A percentile compares a stretch with the other conserved stretches of the same genome.
These are phyloP conservation scores for Saccharomyces cerevisiae DNA, from an alignment of 805 yeast species.

Conservation along the genomic window DNA sequence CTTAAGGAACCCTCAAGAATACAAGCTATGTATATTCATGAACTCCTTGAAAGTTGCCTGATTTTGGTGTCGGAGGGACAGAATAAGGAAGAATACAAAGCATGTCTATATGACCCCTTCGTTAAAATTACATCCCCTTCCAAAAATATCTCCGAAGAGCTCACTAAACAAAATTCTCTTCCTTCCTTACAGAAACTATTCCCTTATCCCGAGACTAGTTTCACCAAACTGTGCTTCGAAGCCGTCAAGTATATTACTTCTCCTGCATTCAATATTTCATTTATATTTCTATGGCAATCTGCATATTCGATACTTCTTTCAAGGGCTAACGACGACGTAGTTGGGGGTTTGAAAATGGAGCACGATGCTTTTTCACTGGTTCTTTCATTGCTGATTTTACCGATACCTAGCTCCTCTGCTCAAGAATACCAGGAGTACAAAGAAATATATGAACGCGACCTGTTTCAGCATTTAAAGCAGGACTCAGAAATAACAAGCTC, in stretches of 20 bases:
- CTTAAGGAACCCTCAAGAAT: not conserved
- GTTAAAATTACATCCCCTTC: slow-evolving; percentile 22
- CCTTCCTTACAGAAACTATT: slow-evolving; percentile 4
- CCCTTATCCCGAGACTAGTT: slow-evolving; percentile 9
- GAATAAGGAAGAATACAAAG: slow-evolving; percentile 25
- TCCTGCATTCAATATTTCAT: slow-evolving; percentile 7
- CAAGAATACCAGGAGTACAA: not conserved
- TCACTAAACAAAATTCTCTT: slow-evolving; percentile 2
- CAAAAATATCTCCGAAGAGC: slow-evolving; percentile 8
- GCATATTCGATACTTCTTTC: not conserved
- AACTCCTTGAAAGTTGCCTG: slow-evolving; percentile 30
- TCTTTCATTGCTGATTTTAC: slow-evolving; percentile 7
- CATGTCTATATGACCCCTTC: slow-evolving; percentile 29
- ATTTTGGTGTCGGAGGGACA: slow-evolving; percentile 11
- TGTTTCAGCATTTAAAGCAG: slow-evolving; percentile 13
- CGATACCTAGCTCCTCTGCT: not conserved
- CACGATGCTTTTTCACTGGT: slow-evolving; percentile 6
- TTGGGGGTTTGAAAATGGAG: not conserved
- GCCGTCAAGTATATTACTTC: slow-evolving; percentile 18
- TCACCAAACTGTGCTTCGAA: slow-evolving; percentile 12
- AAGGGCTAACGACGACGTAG: not conserved
- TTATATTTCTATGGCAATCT: slow-evolving; percentile 21
- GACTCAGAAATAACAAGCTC: slow-evolving; percentile 14
- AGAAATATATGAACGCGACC: slow-evolving; percentile 3
- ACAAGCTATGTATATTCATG: not conserved